These are phyloP conservation scores for Botrytis fabae DNA, from an alignment of 2,329 filamentous ascomycete genomes.

Conservation along the genomic window DNA sequence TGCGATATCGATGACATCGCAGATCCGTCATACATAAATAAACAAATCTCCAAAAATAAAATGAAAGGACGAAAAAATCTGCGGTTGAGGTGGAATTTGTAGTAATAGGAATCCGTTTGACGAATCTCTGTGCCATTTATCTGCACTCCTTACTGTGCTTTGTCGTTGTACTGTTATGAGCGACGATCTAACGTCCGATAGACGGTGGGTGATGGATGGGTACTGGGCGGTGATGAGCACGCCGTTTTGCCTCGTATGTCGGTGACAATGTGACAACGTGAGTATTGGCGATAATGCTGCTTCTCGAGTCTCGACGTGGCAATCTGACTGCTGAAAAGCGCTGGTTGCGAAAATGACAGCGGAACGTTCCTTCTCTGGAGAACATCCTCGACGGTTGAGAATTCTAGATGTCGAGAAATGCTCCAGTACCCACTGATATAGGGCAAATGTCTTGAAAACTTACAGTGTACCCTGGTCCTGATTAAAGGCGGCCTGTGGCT, in stretches of 20 bases:
- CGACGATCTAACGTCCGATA: not conserved
- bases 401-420: not conserved
- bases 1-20: not conserved
- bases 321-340: not conserved
- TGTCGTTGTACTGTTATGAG: no score
- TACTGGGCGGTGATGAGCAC: not conserved
- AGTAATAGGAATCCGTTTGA: not conserved
- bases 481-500: conserved; percentile 17
- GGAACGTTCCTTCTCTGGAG: conserved; percentile 1
- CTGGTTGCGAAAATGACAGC: not conserved
- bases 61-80: not conserved
- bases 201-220: not conserved
- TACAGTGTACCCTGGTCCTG: not conserved
- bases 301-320: not conserved
- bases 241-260: not conserved
- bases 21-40: not conserved
- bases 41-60: not conserved
- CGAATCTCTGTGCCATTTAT: not conserved
- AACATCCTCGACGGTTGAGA: not conserved
- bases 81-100: not conserved
- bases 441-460: not conserved
- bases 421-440: not conserved
- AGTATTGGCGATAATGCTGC: not conserved
- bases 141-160: not conserved
- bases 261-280: not conserved